Percentiles rank a stretch among this genome's conserved stretches.
phyloP scores from a whole-genome alignment of 192 early-diverging fungal genomes.

The Podila verticillata region DNA sequence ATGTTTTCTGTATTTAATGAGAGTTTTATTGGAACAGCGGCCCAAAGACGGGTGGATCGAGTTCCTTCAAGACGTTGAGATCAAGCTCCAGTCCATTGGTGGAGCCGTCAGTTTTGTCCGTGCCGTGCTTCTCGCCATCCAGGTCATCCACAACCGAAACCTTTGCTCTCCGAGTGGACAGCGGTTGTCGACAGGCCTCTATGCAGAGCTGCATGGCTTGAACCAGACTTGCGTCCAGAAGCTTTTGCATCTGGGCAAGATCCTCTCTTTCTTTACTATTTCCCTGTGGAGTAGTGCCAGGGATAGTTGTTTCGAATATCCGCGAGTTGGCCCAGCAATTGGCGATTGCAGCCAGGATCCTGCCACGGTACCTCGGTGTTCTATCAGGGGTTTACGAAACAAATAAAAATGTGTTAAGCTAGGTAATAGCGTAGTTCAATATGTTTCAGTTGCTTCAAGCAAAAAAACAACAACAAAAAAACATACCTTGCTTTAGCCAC shows the following conservation, averaged over 20 bases:
- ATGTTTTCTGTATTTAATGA: neutral
- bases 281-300: neutral
- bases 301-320: neutral
- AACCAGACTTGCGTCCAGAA: slow-evolving; percentile 20
- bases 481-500: slow-evolving; percentile 24
- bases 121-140: neutral
- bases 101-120: neutral
- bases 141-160: neutral
- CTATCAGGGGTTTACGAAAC: neutral
- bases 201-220: slow-evolving; percentile 10
- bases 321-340: slow-evolving; percentile 51
- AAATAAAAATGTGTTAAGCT: too few relatives aligned
- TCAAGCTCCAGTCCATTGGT: slow-evolving; percentile 21
- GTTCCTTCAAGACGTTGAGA: slow-evolving; percentile 5
- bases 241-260: slow-evolving; percentile 6
- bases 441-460: neutral
- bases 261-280: neutral
- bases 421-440: neutral
- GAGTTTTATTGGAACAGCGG: slow-evolving; percentile 14
- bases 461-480: neutral
- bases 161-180: neutral
- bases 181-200: neutral
- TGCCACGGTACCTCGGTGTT: slow-evolving; percentile 25
- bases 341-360: slow-evolving; percentile 25
- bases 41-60: slow-evolving; percentile 25